Evolutionary conservation across 495 filamentous ascomycete genomes (phyloP).

Genomic region (Neurospora africana): DNA sequence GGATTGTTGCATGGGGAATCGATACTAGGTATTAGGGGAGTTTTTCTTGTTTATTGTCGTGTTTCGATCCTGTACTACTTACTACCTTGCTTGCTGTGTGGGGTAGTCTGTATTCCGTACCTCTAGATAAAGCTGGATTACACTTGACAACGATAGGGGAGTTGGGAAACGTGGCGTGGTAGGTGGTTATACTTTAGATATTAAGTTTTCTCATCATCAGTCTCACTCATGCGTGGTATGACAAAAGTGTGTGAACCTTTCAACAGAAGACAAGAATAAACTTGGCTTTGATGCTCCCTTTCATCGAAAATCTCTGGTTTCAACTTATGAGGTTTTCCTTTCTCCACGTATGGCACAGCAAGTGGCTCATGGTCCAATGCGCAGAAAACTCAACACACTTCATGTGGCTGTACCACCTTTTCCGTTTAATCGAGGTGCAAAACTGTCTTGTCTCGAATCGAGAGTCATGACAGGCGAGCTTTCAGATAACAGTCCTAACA

Average conservation of each 20-base stretch:
- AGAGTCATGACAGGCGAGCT: not conserved
- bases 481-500: too few species aligned
- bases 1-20: not conserved
- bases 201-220: not conserved
- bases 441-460: too few species aligned
- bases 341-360: too few species aligned
- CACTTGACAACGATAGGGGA: not conserved
- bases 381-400: not conserved
- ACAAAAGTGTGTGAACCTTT: not conserved
- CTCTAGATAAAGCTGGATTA: not conserved
- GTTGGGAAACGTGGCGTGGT: not conserved
- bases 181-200: not conserved
- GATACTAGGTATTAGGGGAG: not conserved
- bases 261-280: not conserved
- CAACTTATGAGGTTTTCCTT: too few species aligned
- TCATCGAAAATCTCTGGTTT: too few species aligned
- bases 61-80: not conserved
- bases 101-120: not conserved
- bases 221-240: not conserved
- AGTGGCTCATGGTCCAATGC: not conserved
- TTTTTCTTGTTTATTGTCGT: not conserved
- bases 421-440: not conserved
- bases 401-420: too few species aligned
- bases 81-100: not conserved
- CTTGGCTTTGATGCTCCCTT: not conserved